Percentiles rank a stretch among this genome's conserved stretches.
Evolutionary conservation across 225 moss, liverwort and hornwort species (phyloP).

Genomic region (Bryoerythrophyllum caledonicum): DNA sequence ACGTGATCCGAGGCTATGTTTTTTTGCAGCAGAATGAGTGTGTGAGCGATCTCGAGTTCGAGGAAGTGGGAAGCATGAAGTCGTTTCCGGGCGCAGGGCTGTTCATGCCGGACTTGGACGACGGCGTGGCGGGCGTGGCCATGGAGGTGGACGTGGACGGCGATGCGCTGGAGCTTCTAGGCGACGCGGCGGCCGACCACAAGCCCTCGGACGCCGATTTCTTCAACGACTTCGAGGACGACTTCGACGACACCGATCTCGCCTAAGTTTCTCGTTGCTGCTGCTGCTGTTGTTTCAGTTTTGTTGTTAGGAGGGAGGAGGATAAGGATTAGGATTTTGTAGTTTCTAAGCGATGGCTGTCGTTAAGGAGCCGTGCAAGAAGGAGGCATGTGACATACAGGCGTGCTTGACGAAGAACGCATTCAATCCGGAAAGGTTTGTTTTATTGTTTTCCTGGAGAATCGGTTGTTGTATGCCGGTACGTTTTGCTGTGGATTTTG

Average conservation of each 20-base stretch:
- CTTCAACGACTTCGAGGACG: conserved; percentile 92
- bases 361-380: conserved; percentile 71
- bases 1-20: no score
- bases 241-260: conserved; percentile 93
- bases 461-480: no score
- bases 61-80: conserved; percentile 46
- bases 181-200: conserved; percentile 64
- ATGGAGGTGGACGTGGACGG: conserved; percentile 88
- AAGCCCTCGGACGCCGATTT: conserved; percentile 94
- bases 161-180: conserved; percentile 60
- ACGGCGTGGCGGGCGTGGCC: conserved; percentile 63
- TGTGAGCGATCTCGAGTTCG: no score
- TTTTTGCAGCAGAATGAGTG: no score
- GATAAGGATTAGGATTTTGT: neutral
- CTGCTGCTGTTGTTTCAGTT: conserved; percentile 3
- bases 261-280: conserved; percentile 29
- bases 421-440: conserved; percentile 77
- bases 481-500: no score
- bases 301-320: neutral
- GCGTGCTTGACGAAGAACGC: conserved; percentile 83
- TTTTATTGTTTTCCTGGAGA: no score
- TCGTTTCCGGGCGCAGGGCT: conserved; percentile 46
- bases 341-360: conserved; percentile 37
- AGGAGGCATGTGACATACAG: conserved; percentile 91
- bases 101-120: conserved; percentile 77